Conservation (phyloP, 2,329 filamentous ascomycete genomes). For the Talaromyces sp. region DNA sequence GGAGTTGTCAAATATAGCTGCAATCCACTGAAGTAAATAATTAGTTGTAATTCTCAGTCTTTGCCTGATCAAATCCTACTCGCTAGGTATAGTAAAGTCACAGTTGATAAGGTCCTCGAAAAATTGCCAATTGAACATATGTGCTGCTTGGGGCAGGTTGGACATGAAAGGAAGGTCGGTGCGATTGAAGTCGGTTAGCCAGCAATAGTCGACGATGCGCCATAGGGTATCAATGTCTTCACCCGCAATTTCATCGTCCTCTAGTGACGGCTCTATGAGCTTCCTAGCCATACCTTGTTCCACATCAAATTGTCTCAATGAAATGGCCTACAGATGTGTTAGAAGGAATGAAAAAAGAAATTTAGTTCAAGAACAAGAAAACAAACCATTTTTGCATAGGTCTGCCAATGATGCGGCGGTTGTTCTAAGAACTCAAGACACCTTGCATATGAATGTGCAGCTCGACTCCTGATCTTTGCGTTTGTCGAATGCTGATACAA, state of each 20-base stretch:
- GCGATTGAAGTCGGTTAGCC: neutral
- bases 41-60: too few species aligned
- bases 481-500: neutral
- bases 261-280: neutral
- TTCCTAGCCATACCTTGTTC: neutral
- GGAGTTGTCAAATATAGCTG: too few species aligned
- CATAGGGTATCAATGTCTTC: neutral
- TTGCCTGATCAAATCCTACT: too few species aligned
- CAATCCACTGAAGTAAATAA: too few species aligned
- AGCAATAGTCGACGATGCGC: neutral
- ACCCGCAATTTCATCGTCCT: neutral
- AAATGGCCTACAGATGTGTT: too few species aligned
- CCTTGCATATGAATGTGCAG: neutral
- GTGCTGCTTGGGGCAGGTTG: neutral
- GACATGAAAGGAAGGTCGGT: neutral
- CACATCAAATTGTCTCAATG: neutral
- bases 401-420: neutral
- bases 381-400: neutral
- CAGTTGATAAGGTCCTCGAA: neutral
- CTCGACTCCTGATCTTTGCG: neutral
- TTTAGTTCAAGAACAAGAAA: too few species aligned
- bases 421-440: neutral
- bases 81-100: neutral
- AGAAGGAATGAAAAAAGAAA: too few species aligned
- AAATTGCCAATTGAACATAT: neutral